Base-by-base conservation (phyloP, 768 basidiomycete species). In the Podaxis sp. region DNA sequence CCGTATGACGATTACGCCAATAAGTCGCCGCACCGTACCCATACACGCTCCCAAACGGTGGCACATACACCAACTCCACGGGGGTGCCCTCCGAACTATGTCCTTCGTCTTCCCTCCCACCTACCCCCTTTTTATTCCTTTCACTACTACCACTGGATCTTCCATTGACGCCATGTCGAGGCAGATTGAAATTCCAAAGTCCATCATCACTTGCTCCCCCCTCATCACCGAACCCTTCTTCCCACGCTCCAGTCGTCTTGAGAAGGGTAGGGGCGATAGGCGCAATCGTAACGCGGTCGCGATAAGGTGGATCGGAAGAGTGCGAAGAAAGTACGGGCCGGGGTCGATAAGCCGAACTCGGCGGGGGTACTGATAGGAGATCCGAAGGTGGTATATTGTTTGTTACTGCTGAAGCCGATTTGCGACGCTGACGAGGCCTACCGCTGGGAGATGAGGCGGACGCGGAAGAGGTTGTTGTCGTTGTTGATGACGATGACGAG, bases 11-110 rank as follows among this genome's bases (percentile, higher is more conserved):
- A 64, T 51, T 55, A 65, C 68, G 40, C 72, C 64, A 39, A 62
- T 71, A 65, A 9, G 52, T 48, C 2, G 28, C 46, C 24, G 58
- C 55, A 17, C 55, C 53, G 44, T 61, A 65, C 4, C 61, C 49
- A 30, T 78, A 82, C 26, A 76, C 73, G 63, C 75, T 75, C 58
- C 76, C 76, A 44, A 78, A 69, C 30, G 81, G 80, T 0, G 89
- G 89, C 15, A 87, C 87, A 69, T 90, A 91, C 24, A 91, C 89
- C 66, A 91, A 79, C 64, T 89, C 88, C 42, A 90, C 87, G 1
- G 86, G 84, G 0, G 83, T 80, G 57, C 79, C 78, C 48, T 78
- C 80, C 24, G 72, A 69, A 6, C 64, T 70, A 8, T 73, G 71
- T 24, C 71, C 68, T 49, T 71, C 72, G 22, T 68, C 48, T 52